Evolutionary conservation across 257 asterid species (phyloP).

Genomic region (Scutellaria barbata): DNA sequence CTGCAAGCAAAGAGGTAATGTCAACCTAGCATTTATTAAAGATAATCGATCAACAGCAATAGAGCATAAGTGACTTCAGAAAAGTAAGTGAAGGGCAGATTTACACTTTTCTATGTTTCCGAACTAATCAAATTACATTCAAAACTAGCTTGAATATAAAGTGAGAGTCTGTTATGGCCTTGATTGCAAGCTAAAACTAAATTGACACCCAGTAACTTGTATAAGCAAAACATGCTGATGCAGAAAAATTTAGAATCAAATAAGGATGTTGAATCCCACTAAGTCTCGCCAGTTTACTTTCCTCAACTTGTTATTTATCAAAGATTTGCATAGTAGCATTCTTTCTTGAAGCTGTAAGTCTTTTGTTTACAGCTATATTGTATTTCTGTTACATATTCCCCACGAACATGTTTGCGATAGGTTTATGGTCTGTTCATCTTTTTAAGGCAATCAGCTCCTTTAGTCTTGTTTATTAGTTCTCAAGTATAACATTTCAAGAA

Average conservation of each 20-base stretch:
- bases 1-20: conserved; percentile 55
- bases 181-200: conserved; percentile 15
- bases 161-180: conserved; percentile 7
- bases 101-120: not conserved
- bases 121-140: conserved; percentile 1
- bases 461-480: not conserved
- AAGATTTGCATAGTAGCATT: conserved; percentile 10
- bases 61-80: conserved; percentile 18
- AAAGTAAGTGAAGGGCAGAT: conserved; percentile 10
- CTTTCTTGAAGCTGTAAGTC: not conserved
- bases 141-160: conserved; percentile 16
- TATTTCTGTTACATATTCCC: not conserved
- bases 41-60: conserved; percentile 15
- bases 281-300: conserved; percentile 1
- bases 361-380: conserved; percentile 10
- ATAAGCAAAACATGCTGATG: conserved; percentile 17
- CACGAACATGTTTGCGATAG: not conserved
- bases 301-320: not conserved
- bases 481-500: conserved; percentile 3
- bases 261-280: not conserved
- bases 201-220: conserved; percentile 11
- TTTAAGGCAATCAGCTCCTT: not conserved
- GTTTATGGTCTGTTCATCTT: conserved; percentile 8
- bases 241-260: not conserved
- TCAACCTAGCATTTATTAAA: conserved; percentile 27